Conservation (phyloP, 768 basidiomycete genomes). For the Daedaleopsis nitida region DNA sequence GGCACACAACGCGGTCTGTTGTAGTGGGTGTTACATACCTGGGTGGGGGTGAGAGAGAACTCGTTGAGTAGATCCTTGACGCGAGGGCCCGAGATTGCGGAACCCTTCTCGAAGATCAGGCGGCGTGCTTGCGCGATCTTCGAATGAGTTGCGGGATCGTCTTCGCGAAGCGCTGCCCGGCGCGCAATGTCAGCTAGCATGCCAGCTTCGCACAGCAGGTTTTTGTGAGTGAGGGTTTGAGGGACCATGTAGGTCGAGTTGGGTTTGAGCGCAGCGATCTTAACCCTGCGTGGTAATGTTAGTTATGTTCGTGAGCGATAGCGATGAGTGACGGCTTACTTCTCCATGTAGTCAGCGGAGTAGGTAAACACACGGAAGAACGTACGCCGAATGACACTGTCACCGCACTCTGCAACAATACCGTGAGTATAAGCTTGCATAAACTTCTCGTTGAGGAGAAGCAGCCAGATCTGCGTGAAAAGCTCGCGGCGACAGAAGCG, state of each 20-base stretch:
- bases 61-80: too few species aligned
- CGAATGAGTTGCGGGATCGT: too few species aligned
- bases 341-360: slow-evolving; percentile 38
- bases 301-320: background rate
- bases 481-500: slow-evolving; percentile 31
- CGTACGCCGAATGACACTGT: slow-evolving; percentile 27
- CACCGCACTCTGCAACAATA: slow-evolving; percentile 27
- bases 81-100: too few species aligned
- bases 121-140: too few species aligned
- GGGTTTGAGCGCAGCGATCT: background rate
- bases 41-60: slow-evolving; percentile 19
- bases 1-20: slow-evolving; percentile 5
- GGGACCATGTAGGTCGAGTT: too few species aligned
- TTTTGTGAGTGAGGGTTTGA: too few species aligned
- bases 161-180: too few species aligned
- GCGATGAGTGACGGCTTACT: slow-evolving; percentile 25
- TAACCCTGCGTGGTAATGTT: background rate
- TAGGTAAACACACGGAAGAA: slow-evolving; percentile 33
- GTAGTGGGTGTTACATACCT: slow-evolving; percentile 10
- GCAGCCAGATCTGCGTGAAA: slow-evolving; percentile 31
- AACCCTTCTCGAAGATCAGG: too few species aligned
- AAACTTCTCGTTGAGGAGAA: slow-evolving; percentile 28
- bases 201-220: too few species aligned
- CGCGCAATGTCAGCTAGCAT: too few species aligned
- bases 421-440: slow-evolving; percentile 29